Conservation (phyloP, 306 rosid genomes). For the Cucumis sativus region Cucumber_9930_V3 NC_026656.2:2916501-2917000, state of each 20-base stretch:
- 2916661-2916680: constrained; percentile 41
- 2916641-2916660: constrained; percentile 79
- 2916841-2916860: constrained; percentile 50
- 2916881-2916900: constrained; percentile 49
- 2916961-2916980: constrained; percentile 50
- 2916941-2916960: constrained; percentile 52
- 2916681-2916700: constrained; percentile 54
- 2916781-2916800: constrained; percentile 15
- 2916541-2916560: constrained; percentile 71
- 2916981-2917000: constrained; percentile 13
- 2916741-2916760: constrained; percentile 53
- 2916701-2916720: constrained; percentile 50
- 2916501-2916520: constrained; percentile 34
- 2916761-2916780: constrained; percentile 74
- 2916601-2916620: constrained; percentile 41
- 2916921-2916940: constrained; percentile 21
- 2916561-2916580: constrained; percentile 86
- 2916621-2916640: constrained; percentile 52
- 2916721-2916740: constrained; percentile 29
- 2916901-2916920: constrained; percentile 53
- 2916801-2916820: constrained; percentile 39
- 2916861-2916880: constrained; percentile 61
- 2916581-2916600: constrained; percentile 66
- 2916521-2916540: constrained; percentile 38
- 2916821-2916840: constrained; percentile 30